Conservation (phyloP, 2,329 filamentous ascomycete genomes). For the Sporothrix brunneoviolacea region DNA sequence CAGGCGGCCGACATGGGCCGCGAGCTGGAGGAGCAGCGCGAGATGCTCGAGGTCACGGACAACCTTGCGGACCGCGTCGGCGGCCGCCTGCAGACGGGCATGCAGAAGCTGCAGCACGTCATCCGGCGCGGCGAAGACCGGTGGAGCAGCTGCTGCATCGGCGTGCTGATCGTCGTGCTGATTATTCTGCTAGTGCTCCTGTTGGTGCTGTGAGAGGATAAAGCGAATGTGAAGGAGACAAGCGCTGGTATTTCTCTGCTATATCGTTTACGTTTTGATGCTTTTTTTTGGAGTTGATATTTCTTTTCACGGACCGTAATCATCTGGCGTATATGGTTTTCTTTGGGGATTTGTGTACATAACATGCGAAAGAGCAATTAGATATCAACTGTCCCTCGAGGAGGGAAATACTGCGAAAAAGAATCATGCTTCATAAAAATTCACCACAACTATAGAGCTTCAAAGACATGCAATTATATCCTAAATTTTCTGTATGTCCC, state of each 20-base stretch:
- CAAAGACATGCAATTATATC: too few relatives aligned
- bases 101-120: slow-evolving; percentile 79
- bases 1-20: slow-evolving; percentile 95
- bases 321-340: too few relatives aligned
- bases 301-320: too few relatives aligned
- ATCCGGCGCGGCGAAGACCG: slow-evolving; percentile 86
- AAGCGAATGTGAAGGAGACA: too few relatives aligned
- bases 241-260: not conserved
- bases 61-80: slow-evolving; percentile 79
- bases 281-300: not conserved
- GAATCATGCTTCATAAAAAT: too few relatives aligned
- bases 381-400: too few relatives aligned
- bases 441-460: too few relatives aligned
- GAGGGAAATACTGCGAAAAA: too few relatives aligned
- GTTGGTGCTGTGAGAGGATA: slow-evolving; percentile 53
- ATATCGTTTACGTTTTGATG: not conserved
- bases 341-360: too few relatives aligned
- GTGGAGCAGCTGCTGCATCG: slow-evolving; percentile 85
- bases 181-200: slow-evolving; percentile 81
- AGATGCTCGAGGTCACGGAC: slow-evolving; percentile 83
- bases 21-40: slow-evolving; percentile 89
- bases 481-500: too few relatives aligned
- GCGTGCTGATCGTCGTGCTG: slow-evolving; percentile 76
- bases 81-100: slow-evolving; percentile 74
- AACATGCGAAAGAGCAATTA: too few relatives aligned